Conservation (phyloP, 2,329 filamentous ascomycete genomes). For the Monosporascus ibericus region DNA sequence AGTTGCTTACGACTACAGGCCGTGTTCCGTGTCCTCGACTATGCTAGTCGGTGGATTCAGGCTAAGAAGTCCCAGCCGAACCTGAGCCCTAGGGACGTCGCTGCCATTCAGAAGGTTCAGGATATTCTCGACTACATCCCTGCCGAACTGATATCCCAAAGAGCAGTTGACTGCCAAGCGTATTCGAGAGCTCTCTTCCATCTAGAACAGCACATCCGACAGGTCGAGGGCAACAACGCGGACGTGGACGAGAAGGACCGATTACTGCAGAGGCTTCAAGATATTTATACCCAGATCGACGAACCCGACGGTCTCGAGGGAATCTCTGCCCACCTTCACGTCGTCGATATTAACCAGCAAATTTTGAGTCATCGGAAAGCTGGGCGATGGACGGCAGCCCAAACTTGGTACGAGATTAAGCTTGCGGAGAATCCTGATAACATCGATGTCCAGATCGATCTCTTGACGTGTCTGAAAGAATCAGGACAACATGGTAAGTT, state of each 20-base stretch:
- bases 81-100: slow-evolving; percentile 36
- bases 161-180: slow-evolving; percentile 89
- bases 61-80: slow-evolving; percentile 50
- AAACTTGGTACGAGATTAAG: slow-evolving; percentile 95
- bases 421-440: slow-evolving; percentile 74
- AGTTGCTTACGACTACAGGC: slow-evolving; percentile 45
- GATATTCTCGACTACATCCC: slow-evolving; percentile 59
- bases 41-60: slow-evolving; percentile 84
- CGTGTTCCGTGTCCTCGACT: slow-evolving; percentile 86
- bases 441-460: slow-evolving; percentile 69
- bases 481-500: slow-evolving; percentile 84
- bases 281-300: slow-evolving; percentile 95
- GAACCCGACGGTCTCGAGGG: slow-evolving; percentile 96
- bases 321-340: slow-evolving; percentile 78
- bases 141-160: slow-evolving; percentile 65
- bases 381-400: slow-evolving; percentile 87
- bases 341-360: slow-evolving; percentile 89
- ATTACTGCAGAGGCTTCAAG: slow-evolving; percentile 73
- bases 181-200: slow-evolving; percentile 90
- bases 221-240: slow-evolving; percentile 38
- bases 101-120: slow-evolving; percentile 43
- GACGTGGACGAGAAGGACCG: slow-evolving; percentile 51
- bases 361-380: slow-evolving; percentile 89
- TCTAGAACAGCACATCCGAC: slow-evolving; percentile 79
- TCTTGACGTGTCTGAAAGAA: slow-evolving; percentile 84